These are phyloP conservation scores for Moesziomyces antarcticus DNA, from an alignment of 1,284 basidiomycete species.

Conservation along the genomic window DNA sequence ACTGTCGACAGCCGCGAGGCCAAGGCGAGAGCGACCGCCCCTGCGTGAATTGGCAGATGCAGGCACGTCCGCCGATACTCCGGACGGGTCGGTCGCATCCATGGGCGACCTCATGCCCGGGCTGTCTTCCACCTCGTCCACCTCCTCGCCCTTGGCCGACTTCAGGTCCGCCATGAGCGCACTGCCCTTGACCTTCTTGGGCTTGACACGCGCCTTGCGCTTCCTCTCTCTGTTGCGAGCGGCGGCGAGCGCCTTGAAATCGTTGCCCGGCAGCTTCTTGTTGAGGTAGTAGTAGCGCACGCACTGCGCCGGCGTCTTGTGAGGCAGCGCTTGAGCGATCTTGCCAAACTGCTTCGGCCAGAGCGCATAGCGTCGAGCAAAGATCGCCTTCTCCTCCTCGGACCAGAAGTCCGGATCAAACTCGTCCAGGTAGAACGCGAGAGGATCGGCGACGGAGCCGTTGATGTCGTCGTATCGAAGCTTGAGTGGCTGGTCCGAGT, in stretches of 20 bases:
- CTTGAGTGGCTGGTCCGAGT: slow-evolving; percentile 71
- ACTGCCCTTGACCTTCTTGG: slow-evolving; percentile 67
- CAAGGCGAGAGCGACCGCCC: slow-evolving; percentile 23
- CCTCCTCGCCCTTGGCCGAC: slow-evolving; percentile 63
- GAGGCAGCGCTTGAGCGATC: slow-evolving; percentile 81
- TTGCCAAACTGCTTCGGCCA: slow-evolving; percentile 92
- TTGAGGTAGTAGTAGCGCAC: slow-evolving; percentile 94
- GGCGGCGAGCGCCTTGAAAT: slow-evolving; percentile 62
- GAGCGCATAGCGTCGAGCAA: slow-evolving; percentile 82
- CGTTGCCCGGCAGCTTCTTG: slow-evolving; percentile 75
- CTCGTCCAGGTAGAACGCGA: slow-evolving; percentile 72
- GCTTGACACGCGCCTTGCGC: slow-evolving; percentile 63
- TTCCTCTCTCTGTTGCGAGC: slow-evolving; percentile 63
- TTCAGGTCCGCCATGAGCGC: slow-evolving; percentile 66
- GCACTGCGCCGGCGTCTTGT: slow-evolving; percentile 90
- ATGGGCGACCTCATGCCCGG: slow-evolving; percentile 29
- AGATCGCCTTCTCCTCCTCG: slow-evolving; percentile 82
- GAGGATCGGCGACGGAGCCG: slow-evolving; percentile 81
- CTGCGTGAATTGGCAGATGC: slow-evolving; percentile 17
- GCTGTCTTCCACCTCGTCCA: slow-evolving; percentile 60
- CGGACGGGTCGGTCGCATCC: slow-evolving; percentile 27
- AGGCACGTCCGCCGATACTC: slow-evolving; percentile 3
- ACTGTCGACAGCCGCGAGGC: slow-evolving; percentile 7
- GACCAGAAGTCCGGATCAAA: slow-evolving; percentile 75
- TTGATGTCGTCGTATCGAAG: slow-evolving; percentile 83